Percentiles rank a stretch among this genome's conserved stretches.
phyloP scores from a whole-genome alignment of 192 early-diverging fungal genomes.

The Helicostylum pulchrum region DNA sequence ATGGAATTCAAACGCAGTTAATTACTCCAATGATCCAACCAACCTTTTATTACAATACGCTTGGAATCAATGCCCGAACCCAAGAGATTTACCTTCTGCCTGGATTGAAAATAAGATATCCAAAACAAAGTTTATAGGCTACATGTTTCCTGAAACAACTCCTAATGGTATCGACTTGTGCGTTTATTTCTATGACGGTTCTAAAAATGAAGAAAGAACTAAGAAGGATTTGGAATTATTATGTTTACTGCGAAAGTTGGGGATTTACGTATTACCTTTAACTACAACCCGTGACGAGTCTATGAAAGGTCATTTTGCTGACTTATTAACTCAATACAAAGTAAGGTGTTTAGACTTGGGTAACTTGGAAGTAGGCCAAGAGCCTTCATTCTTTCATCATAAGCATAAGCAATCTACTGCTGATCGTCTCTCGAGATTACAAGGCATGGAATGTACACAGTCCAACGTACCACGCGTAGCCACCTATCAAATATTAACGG shows the following conservation, averaged over 20 bases:
- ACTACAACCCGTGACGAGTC: conserved; percentile 2
- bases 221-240: conserved; percentile 22
- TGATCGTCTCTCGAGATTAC: no score
- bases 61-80: not conserved
- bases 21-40: not conserved
- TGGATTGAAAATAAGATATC: not conserved
- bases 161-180: conserved; percentile 37
- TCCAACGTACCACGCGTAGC: conserved; percentile 12
- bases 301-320: conserved; percentile 8
- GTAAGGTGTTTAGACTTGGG: conserved; percentile 22
- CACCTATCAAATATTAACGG: conserved; percentile 21
- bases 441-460: not conserved
- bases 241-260: conserved; percentile 13
- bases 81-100: not conserved
- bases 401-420: not conserved
- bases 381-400: conserved; percentile 16
- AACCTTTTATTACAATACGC: not conserved
- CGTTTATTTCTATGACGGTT: conserved; percentile 35
- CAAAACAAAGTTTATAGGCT: conserved; percentile 19
- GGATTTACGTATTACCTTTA: conserved; percentile 8
- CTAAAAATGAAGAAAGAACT: conserved; percentile 15
- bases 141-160: conserved; percentile 30
- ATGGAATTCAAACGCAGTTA: conserved; percentile 4
- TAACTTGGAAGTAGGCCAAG: conserved; percentile 15
- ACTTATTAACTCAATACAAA: conserved; percentile 1